Evolutionary conservation across 768 basidiomycete species (phyloP).

Genomic region (Stropharia rugosoannulata): DNA sequence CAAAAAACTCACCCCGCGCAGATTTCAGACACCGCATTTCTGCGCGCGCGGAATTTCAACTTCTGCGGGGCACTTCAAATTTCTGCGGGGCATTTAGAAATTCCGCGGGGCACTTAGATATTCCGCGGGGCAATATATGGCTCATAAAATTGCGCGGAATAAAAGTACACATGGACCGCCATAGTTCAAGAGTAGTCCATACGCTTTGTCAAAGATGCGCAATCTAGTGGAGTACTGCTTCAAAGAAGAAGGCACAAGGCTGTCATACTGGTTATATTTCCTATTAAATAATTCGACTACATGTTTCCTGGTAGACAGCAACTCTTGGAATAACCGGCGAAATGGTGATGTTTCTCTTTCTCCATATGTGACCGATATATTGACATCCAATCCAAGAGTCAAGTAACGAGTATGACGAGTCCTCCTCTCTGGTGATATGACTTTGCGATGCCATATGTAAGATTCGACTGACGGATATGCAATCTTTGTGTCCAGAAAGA

Average conservation of each 20-base stretch:
- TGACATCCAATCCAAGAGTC: neutral
- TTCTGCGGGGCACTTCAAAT: no score
- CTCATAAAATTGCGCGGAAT: no score
- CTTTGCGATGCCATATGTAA: neutral
- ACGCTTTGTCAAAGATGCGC: no score
- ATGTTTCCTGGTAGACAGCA: neutral
- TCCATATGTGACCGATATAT: neutral
- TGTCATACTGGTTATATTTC: neutral
- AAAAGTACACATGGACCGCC: no score
- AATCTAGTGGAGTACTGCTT: neutral
- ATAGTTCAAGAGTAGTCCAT: no score
- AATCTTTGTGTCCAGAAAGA: neutral
- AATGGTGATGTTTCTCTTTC: neutral
- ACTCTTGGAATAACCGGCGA: neutral
- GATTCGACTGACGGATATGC: neutral
- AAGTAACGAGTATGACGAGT: neutral
- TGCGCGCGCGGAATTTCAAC: no score
- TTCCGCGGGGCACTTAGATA: no score
- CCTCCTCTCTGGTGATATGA: neutral
- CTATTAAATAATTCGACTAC: neutral
- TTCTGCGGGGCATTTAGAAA: no score
- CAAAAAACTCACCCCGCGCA: no score
- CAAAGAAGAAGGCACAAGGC: neutral
- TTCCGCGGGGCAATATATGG: no score
- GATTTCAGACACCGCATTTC: no score